Conservation (phyloP, 208 protist species). For the Leishmania tropica region DNA sequence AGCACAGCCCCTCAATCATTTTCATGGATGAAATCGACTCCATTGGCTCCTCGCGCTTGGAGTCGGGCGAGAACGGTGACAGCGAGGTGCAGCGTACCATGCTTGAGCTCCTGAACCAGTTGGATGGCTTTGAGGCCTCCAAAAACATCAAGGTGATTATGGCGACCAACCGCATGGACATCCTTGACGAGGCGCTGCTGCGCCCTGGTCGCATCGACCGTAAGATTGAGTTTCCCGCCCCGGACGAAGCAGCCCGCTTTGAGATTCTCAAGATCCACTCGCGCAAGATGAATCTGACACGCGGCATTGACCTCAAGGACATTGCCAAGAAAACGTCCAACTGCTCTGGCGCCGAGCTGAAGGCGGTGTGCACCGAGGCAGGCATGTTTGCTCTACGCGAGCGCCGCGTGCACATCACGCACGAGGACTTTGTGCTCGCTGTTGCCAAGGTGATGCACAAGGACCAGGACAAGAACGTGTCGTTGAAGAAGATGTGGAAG, state of each 20-base stretch:
- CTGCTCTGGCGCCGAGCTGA: conserved; percentile 99
- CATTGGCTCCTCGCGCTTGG: conserved; percentile 96
- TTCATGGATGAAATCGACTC: conserved; percentile 99
- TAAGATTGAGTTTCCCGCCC: conserved; percentile 99
- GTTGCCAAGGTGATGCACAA: conserved; percentile 99
- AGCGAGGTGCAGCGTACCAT: conserved; percentile 99
- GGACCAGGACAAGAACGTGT: conserved; percentile 98
- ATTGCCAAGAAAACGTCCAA: conserved; percentile 97
- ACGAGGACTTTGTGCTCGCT: conserved; percentile 99
- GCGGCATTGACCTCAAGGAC: conserved; percentile 98
- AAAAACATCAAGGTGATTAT: conserved; percentile 99
- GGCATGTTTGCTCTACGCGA: conserved; percentile 99
- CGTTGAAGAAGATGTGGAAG: conserved; percentile 98
- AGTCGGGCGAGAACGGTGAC: conserved; percentile 91
- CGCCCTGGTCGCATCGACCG: conserved; percentile 99
- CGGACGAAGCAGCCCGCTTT: conserved; percentile 90
- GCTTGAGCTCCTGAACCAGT: conserved; percentile 99
- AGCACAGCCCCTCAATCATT: conserved; percentile 99
- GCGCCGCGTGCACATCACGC: conserved; percentile 99
- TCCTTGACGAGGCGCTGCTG: conserved; percentile 99
- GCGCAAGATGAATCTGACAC: conserved; percentile 99
- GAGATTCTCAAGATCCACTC: conserved; percentile 99
- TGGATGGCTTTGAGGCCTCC: conserved; percentile 99
- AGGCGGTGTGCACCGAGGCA: conserved; percentile 95
- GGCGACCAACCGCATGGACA: conserved; percentile 99